Percentiles rank a stretch among this genome's conserved stretches.
Conservation (phyloP, 2,329 filamentous ascomycete species). For the Tolypocladium paradoxum region DNA sequence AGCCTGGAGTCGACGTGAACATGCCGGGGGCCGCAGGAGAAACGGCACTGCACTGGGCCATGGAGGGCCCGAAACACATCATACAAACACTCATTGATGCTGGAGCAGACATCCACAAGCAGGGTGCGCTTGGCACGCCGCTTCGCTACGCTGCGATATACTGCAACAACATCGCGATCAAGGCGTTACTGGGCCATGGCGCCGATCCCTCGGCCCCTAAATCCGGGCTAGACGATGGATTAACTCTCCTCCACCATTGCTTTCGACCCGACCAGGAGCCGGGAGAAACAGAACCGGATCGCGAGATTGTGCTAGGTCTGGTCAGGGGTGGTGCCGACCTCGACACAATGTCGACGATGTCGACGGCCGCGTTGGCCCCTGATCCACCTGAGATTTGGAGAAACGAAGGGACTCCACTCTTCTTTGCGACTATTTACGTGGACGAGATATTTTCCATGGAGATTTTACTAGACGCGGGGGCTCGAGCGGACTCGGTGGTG, state of each 20-base stretch:
- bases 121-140: not conserved
- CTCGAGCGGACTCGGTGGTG: not conserved
- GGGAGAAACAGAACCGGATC: not conserved
- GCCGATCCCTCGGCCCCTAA: not conserved
- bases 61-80: too few relatives aligned
- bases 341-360: not conserved
- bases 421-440: not conserved
- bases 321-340: not conserved
- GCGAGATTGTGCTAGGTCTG: not conserved
- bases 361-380: not conserved
- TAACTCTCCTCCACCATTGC: not conserved
- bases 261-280: not conserved
- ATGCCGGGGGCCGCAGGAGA: not conserved
- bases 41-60: too few relatives aligned
- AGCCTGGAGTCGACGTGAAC: not conserved
- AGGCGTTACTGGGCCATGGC: not conserved
- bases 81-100: too few relatives aligned
- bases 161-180: not conserved
- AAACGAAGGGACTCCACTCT: not conserved
- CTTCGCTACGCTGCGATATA: not conserved
- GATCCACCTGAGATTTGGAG: not conserved
- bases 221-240: not conserved
- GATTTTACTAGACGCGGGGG: not conserved
- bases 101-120: too few relatives aligned
- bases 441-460: not conserved